Percentiles rank a stretch among this genome's conserved stretches.
These are phyloP conservation scores for Paramecium biaurelia DNA, from an alignment of 73 alveolate genomes.

Conservation along the genomic window DNA sequence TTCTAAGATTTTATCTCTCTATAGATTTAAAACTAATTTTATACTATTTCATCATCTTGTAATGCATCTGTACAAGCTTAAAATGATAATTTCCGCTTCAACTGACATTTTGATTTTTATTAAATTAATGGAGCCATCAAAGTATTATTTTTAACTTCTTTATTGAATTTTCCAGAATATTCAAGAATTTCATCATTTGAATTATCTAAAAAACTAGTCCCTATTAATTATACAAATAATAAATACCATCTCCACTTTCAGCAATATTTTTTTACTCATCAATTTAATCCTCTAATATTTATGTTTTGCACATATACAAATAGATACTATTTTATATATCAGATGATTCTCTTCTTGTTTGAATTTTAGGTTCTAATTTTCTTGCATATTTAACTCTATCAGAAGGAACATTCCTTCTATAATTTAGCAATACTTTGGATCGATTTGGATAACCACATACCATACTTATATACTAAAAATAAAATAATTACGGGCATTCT, in stretches of 20 bases:
- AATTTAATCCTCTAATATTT: not conserved
- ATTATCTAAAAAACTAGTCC: not conserved
- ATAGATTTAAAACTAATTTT: not conserved
- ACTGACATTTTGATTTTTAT: not conserved
- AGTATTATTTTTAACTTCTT: not conserved
- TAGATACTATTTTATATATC: not conserved
- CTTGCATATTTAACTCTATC: not conserved
- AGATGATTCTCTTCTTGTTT: not conserved
- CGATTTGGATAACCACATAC: conserved; percentile 46
- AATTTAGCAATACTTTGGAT: conserved; percentile 19
- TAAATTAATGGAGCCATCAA: not conserved
- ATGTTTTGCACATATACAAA: conserved; percentile 27
- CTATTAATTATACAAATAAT: not conserved
- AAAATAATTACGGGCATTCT: not conserved
- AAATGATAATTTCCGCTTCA: not conserved
- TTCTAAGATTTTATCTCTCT: not conserved
- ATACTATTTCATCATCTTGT: not conserved
- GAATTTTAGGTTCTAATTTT: not conserved
- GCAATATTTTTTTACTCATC: not conserved
- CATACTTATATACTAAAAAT: not conserved
- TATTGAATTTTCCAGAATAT: not conserved
- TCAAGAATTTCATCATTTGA: not conserved
- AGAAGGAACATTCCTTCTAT: conserved; percentile 1
- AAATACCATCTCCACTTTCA: not conserved
- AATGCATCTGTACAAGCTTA: conserved; percentile 29